phyloP scores from a whole-genome alignment of 2,329 filamentous ascomycete genomes.

The Xylariaceae sp. region DNA sequence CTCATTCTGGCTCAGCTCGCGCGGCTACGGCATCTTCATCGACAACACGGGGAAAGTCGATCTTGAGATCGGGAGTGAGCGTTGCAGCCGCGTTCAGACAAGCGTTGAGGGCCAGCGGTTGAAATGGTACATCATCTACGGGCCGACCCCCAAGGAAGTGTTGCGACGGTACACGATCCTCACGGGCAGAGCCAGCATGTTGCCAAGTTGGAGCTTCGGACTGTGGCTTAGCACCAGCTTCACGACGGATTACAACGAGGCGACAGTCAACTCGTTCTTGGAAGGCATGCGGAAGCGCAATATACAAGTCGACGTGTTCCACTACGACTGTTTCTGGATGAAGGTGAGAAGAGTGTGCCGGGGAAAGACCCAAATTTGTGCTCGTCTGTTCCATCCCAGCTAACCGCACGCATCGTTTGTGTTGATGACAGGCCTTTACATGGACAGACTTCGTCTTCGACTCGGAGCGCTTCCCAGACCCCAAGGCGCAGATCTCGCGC shows the following conservation, averaged over 20 bases:
- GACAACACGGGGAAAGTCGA: conserved; percentile 65
- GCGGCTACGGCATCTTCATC: conserved; percentile 73
- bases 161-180: conserved; percentile 60
- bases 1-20: conserved; percentile 62
- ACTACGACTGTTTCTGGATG: conserved; percentile 76
- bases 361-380: background rate
- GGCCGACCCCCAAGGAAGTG: conserved; percentile 65
- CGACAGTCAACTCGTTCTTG: conserved; percentile 61
- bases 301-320: conserved; percentile 65
- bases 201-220: conserved; percentile 70
- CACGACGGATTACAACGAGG: conserved; percentile 66
- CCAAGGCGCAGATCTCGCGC: conserved; percentile 56
- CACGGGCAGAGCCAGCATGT: conserved; percentile 58
- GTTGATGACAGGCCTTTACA: conserved; percentile 47
- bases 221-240: conserved; percentile 74
- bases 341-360: conserved; percentile 32
- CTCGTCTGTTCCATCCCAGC: background rate
- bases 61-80: conserved; percentile 67
- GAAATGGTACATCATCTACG: conserved; percentile 70
- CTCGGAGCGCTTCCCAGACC: conserved; percentile 61
- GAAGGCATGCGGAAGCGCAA: conserved; percentile 61
- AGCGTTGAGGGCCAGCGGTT: conserved; percentile 63
- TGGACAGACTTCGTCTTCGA: conserved; percentile 74
- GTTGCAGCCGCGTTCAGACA: conserved; percentile 65
- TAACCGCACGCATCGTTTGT: background rate